Conservation (phyloP, 164 flowering plant species). For the Saururus chinensis region DNA sequence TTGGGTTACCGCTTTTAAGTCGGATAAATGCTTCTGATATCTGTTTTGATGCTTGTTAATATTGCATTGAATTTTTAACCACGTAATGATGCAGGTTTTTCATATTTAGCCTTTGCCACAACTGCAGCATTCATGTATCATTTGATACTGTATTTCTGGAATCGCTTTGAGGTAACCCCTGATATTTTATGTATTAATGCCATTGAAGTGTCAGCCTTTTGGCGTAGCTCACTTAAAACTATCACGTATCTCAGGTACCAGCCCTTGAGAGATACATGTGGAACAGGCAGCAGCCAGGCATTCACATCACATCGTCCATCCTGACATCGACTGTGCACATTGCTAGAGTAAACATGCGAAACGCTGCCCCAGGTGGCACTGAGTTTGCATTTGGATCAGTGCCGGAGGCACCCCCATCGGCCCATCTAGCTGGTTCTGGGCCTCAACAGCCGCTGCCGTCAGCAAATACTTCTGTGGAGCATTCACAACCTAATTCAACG, state of each 20-base stretch:
- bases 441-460: conserved; percentile 9
- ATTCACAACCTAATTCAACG: conserved; percentile 26
- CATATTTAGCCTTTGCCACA: conserved; percentile 85
- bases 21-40: not conserved
- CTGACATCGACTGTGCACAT: conserved; percentile 95
- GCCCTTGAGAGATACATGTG: conserved; percentile 85
- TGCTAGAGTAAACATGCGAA: conserved; percentile 72
- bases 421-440: conserved; percentile 19
- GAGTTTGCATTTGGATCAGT: conserved; percentile 24
- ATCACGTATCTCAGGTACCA: conserved; percentile 50
- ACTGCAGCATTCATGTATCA: conserved; percentile 95
- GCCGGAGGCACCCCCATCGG: conserved; percentile 17
- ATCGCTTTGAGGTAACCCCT: conserved; percentile 80
- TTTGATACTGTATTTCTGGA: conserved; percentile 91
- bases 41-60: not conserved
- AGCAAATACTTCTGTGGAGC: conserved; percentile 5
- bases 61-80: not conserved
- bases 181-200: not conserved
- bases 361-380: conserved; percentile 23
- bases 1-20: not conserved
- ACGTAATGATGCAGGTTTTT: conserved; percentile 46
- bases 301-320: conserved; percentile 84
- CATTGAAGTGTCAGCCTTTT: not conserved
- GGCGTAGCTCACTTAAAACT: not conserved
- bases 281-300: conserved; percentile 72